Base-by-base conservation (phyloP, 345 rosid genomes). In the Bruguiera gymnorhiza region DNA sequence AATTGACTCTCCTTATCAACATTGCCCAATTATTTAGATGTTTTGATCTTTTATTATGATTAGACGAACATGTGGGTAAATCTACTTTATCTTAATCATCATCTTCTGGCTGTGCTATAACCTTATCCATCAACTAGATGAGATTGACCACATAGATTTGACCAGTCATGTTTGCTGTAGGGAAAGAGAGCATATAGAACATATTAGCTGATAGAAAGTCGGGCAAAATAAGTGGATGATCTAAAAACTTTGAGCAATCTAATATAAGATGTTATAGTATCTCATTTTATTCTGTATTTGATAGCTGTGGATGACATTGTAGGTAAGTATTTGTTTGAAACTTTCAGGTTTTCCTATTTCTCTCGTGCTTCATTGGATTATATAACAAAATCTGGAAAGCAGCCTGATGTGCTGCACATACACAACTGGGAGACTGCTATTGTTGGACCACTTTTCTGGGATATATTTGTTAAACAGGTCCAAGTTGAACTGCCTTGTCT, bases 381-480 rank as follows among this genome's bases (percentile, higher is more conserved):
- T 73, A 81, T 91, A 71, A 83, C 84, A 70, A 89, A 89, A 84
- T 84, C 90, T 68, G 91, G 93, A 71, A 91, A 91, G 82, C 86
- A 67, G 80, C 97, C 97, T 67, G 97, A 91, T 87, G 86, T 91
- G 34, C 73, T 91, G 36, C 97, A 91, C 77, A 83, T 91, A 67
- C 97, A 91, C 75, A 79, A 89, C 71, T 89, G 93, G 92, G 85
- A 91, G 86, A 89, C 97, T 79, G 88, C 97, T 69, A 70, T 91
- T 62, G 83, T 87, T 73, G 97, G 91, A 78, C 96, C 97, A 43
- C 83, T 91, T 69, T 91, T 91, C 79, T 91, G 97, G 97, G 97
- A 91, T 79, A 79, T 87, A 60, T 89, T 87, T 82, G 91, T 74
- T 65, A 85, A 85, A 37, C 90, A 86, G 93, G 97, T 89, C 63